Conservation (phyloP, 805 yeast genomes). For the Candida glaebosa region DNA sequence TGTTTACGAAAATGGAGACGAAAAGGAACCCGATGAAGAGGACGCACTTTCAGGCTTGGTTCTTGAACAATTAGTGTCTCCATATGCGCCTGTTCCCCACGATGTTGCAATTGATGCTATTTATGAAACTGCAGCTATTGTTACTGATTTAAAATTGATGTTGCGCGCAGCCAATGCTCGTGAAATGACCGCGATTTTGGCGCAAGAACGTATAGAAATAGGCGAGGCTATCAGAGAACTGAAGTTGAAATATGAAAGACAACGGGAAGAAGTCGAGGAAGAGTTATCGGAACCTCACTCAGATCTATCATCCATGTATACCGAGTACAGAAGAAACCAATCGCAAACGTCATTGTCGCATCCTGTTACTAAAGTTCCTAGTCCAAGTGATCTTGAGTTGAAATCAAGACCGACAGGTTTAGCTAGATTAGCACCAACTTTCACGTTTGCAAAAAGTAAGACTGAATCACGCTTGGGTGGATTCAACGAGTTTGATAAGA, state of each 20-base stretch:
- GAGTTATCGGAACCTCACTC: conserved; percentile 5
- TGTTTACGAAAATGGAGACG: conserved; percentile 14
- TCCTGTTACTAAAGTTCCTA: background rate
- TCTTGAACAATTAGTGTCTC: conserved; percentile 55
- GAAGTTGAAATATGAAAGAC: conserved; percentile 14
- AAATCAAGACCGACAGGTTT: conserved; percentile 23
- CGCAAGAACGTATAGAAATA: conserved; percentile 26
- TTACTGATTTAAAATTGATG: conserved; percentile 63
- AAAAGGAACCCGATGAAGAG: conserved; percentile 16
- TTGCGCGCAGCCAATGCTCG: conserved; percentile 52
- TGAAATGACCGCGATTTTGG: conserved; percentile 43
- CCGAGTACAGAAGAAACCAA: conserved; percentile 9
- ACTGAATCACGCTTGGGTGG: conserved; percentile 15
- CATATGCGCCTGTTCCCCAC: conserved; percentile 53
- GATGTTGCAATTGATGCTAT: conserved; percentile 55
- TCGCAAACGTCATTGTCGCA: conserved; percentile 6
- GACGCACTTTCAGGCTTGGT: conserved; percentile 31
- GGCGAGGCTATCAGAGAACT: conserved; percentile 22
- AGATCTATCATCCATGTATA: conserved; percentile 4
- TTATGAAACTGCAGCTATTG: conserved; percentile 58
- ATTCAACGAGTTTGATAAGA: conserved; percentile 26
- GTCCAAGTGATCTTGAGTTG: conserved; percentile 4
- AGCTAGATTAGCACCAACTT: conserved; percentile 24
- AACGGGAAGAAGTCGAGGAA: conserved; percentile 5
- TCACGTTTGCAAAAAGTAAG: conserved; percentile 29